These are phyloP conservation scores for Ascocoryne sarcoides DNA, from an alignment of 2,329 filamentous ascomycete genomes.

Conservation along the genomic window DNA sequence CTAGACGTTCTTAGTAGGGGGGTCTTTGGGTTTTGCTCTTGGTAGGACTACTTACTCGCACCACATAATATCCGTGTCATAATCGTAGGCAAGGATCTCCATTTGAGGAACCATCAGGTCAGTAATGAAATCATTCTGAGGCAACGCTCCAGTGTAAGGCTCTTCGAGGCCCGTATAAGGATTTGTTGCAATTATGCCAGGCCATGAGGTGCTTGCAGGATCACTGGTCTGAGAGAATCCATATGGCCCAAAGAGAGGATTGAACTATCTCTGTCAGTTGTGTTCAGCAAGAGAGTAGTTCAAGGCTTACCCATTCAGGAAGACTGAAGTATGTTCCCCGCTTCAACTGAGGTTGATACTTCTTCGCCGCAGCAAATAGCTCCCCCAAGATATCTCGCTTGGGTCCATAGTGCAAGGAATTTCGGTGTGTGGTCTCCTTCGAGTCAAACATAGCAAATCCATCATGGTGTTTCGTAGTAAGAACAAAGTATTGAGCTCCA, in stretches of 20 bases:
- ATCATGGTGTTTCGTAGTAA: slow-evolving; percentile 40
- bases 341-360: slow-evolving; percentile 34
- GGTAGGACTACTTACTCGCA: slow-evolving; percentile 31
- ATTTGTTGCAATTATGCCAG: slow-evolving; percentile 33
- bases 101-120: slow-evolving; percentile 40
- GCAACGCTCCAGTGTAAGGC: slow-evolving; percentile 35
- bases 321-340: slow-evolving; percentile 41
- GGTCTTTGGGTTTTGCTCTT: background rate
- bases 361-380: slow-evolving; percentile 35
- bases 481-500: slow-evolving; percentile 40
- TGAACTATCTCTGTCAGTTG: slow-evolving; percentile 29
- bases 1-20: slow-evolving; percentile 19
- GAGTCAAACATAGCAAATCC: slow-evolving; percentile 39
- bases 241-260: slow-evolving; percentile 36
- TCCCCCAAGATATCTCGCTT: slow-evolving; percentile 34
- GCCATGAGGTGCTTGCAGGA: slow-evolving; percentile 29
- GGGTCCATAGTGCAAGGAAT: slow-evolving; percentile 34
- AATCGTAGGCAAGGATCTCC: slow-evolving; percentile 35
- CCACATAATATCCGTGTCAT: slow-evolving; percentile 41
- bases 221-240: slow-evolving; percentile 32
- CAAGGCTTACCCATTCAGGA: slow-evolving; percentile 33
- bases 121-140: slow-evolving; percentile 33
- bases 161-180: slow-evolving; percentile 35
- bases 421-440: slow-evolving; percentile 32
- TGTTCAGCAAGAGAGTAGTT: background rate